Conservation (phyloP, 495 filamentous ascomycete species). For the Penicillium alfredii region DNA sequence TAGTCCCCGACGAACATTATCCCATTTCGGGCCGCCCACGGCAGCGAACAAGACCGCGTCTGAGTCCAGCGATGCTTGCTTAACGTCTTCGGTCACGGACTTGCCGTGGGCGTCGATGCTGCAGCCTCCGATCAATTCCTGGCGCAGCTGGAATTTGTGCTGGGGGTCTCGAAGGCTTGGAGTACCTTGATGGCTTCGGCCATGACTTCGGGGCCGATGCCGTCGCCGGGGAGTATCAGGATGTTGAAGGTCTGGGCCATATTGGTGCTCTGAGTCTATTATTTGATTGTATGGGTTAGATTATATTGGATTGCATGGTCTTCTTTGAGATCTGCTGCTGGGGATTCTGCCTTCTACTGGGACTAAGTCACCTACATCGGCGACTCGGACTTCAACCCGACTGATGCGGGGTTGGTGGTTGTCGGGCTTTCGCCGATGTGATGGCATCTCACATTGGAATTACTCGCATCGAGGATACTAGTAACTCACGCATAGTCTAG, state of each 20-base stretch:
- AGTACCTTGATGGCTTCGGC: conserved; percentile 48
- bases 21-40: conserved; percentile 49
- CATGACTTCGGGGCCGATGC: conserved; percentile 52
- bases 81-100: conserved; percentile 39
- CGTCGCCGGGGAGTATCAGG: conserved; percentile 49
- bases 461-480: no score
- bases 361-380: conserved; percentile 8
- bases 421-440: conserved; percentile 16
- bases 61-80: conserved; percentile 33
- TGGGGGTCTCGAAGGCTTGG: conserved; percentile 35
- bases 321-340: not conserved
- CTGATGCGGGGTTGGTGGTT: conserved; percentile 12
- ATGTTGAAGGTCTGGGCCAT: conserved; percentile 37
- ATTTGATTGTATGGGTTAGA: not conserved
- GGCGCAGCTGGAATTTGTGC: conserved; percentile 35
- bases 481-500: no score
- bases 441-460: no score
- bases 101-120: conserved; percentile 43
- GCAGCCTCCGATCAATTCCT: conserved; percentile 44
- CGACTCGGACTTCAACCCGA: conserved; percentile 20
- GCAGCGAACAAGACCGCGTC: conserved; percentile 48
- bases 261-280: not conserved
- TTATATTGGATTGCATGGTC: not conserved
- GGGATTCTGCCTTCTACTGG: no score
- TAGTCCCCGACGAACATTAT: conserved; percentile 32